phyloP scores from a whole-genome alignment of 1,284 basidiomycete genomes.

The Volvariella volvacea region DNA sequence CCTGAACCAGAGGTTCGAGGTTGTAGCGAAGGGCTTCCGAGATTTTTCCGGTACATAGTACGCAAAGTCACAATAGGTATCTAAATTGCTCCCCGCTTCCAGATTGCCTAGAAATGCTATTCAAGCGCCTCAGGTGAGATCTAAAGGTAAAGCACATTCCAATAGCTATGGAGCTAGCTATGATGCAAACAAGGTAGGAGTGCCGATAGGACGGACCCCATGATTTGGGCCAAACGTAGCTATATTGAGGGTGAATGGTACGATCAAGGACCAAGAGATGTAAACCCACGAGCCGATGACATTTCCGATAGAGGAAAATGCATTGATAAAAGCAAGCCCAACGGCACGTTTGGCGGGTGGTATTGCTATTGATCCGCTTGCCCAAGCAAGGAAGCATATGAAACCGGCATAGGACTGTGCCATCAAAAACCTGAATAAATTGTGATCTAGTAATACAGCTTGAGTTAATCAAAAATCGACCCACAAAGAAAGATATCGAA shows the following conservation, averaged over 20 bases:
- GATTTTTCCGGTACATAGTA: not conserved
- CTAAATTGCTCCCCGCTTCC: not conserved
- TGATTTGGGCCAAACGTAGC: conserved; percentile 18
- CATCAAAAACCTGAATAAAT: conserved; percentile 61
- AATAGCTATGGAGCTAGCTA: conserved; percentile 13
- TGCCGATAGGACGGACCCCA: conserved; percentile 19
- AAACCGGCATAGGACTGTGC: conserved; percentile 68
- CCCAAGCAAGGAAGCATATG: conserved; percentile 60
- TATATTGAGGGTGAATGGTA: conserved; percentile 7
- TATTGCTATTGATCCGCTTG: conserved; percentile 59
- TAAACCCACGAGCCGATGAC: conserved; percentile 57
- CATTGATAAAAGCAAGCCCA: conserved; percentile 62
- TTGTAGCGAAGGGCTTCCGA: not conserved
- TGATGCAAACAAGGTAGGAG: conserved; percentile 19
- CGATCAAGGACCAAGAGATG: too few species aligned
- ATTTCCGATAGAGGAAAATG: conserved; percentile 67
- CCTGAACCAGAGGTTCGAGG: not conserved
- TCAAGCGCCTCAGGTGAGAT: conserved; percentile 20
- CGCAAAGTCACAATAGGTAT: not conserved
- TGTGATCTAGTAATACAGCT: not conserved
- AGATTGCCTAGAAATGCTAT: conserved; percentile 11
- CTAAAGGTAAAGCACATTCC: conserved; percentile 17
- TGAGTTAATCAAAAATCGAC: conserved; percentile 16
- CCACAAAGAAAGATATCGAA: conserved; percentile 63
- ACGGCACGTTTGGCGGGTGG: conserved; percentile 68